Conservation (phyloP, 2,329 filamentous ascomycete species). For the Penicillium capsulatum region DNA sequence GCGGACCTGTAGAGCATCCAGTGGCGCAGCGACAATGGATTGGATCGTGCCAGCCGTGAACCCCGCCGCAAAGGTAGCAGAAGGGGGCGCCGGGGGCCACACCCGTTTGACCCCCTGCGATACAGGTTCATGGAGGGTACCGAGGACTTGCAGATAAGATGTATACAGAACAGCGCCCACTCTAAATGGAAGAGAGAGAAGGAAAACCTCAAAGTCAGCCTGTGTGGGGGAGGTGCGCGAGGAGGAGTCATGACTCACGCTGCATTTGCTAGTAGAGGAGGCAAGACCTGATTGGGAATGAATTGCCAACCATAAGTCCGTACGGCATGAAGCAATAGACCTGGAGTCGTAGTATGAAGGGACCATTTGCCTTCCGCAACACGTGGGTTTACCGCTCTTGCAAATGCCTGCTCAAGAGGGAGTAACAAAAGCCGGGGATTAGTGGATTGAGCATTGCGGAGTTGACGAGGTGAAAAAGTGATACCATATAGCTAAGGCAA, state of each 20-base stretch:
- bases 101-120: slow-evolving; percentile 54
- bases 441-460: slow-evolving; percentile 3
- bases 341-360: slow-evolving; percentile 58
- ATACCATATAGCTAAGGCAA: slow-evolving; percentile 49
- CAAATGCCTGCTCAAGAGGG: slow-evolving; percentile 54
- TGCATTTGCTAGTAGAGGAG: slow-evolving; percentile 60
- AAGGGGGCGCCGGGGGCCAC: slow-evolving; percentile 55
- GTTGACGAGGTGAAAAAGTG: slow-evolving; percentile 8
- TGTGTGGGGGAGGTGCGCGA: background rate
- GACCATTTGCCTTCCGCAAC: slow-evolving; percentile 50
- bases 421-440: slow-evolving; percentile 7
- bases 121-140: slow-evolving; percentile 55
- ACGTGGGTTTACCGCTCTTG: slow-evolving; percentile 59
- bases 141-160: slow-evolving; percentile 58
- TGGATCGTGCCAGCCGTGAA: slow-evolving; percentile 57
- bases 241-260: slow-evolving; percentile 37
- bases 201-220: background rate
- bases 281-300: slow-evolving; percentile 61
- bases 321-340: slow-evolving; percentile 58
- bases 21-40: slow-evolving; percentile 58
- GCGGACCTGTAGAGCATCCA: slow-evolving; percentile 61
- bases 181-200: slow-evolving; percentile 25
- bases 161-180: slow-evolving; percentile 62
- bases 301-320: slow-evolving; percentile 61
- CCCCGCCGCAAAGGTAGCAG: slow-evolving; percentile 56